Conservation (phyloP, 225 moss, liverwort and hornwort species). For the Asterella californica region DNA sequence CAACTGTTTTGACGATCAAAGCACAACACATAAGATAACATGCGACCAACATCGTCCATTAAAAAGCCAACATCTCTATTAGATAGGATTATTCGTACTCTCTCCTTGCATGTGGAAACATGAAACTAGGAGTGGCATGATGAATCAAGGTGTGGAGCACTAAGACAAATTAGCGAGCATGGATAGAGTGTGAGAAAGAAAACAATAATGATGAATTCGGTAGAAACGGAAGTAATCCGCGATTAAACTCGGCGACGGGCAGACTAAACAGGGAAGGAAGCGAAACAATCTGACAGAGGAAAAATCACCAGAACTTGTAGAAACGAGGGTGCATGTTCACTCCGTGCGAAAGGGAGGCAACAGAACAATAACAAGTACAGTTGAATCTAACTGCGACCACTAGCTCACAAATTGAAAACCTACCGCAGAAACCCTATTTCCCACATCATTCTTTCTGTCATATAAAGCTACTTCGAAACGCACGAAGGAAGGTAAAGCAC, state of each 20-base stretch:
- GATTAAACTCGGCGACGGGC: not conserved
- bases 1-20: constrained; percentile 31
- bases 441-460: not conserved
- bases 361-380: not conserved
- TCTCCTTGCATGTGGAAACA: not conserved
- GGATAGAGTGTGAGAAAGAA: not conserved
- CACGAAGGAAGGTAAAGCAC: not conserved
- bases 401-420: not conserved
- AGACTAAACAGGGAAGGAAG: not conserved
- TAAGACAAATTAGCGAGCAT: no score
- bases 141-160: no score
- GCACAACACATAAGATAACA: not conserved
- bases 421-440: not conserved
- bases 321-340: not conserved
- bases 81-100: not conserved
- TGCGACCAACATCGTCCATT: not conserved
- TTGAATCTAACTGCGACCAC: not conserved
- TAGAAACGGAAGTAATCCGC: not conserved
- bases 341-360: not conserved
- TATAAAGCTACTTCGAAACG: not conserved
- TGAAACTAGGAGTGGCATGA: not conserved
- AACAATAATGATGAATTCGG: not conserved
- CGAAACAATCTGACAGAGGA: not conserved
- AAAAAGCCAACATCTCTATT: not conserved
- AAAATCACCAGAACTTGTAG: not conserved